A percentile compares a stretch with the other conserved stretches of the same genome.
phyloP scores from a whole-genome alignment of 2,329 filamentous ascomycete species.

The Botrytis fragariae region DNA sequence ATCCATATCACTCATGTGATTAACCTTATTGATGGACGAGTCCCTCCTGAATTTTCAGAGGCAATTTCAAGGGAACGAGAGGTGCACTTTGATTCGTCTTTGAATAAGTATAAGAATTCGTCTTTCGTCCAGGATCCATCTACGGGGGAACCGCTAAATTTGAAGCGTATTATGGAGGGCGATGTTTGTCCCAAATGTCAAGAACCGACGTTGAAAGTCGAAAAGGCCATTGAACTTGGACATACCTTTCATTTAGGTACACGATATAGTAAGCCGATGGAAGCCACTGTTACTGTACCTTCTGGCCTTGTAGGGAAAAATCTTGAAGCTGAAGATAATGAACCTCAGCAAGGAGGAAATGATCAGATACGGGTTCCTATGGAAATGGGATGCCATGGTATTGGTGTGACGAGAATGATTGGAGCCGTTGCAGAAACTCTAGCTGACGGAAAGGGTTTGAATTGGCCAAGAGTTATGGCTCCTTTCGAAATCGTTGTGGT shows the following conservation, averaged over 20 bases:
- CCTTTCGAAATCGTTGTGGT: conserved; percentile 78
- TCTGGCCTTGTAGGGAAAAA: conserved; percentile 29
- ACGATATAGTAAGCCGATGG: conserved; percentile 76
- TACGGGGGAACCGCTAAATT: conserved; percentile 51
- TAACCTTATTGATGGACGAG: conserved; percentile 8
- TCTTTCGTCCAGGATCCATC: conserved; percentile 38
- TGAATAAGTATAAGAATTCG: neutral
- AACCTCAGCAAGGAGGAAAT: neutral
- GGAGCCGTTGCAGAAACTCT: conserved; percentile 78
- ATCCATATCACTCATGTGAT: neutral
- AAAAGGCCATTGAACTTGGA: conserved; percentile 81
- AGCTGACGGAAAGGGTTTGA: conserved; percentile 69
- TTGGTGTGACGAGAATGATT: conserved; percentile 88
- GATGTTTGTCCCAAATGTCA: conserved; percentile 72
- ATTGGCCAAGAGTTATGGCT: conserved; percentile 84
- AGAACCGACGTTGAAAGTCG: conserved; percentile 59
- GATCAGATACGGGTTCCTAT: conserved; percentile 50
- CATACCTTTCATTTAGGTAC: conserved; percentile 95
- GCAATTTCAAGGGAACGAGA: neutral
- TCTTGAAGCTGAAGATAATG: neutral
- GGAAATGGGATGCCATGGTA: conserved; percentile 96
- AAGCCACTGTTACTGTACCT: conserved; percentile 57
- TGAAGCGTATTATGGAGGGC: conserved; percentile 64
- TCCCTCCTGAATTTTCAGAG: neutral
- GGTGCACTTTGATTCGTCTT: neutral